Conservation (phyloP, 768 basidiomycete genomes). For the Suillus americanus region DNA sequence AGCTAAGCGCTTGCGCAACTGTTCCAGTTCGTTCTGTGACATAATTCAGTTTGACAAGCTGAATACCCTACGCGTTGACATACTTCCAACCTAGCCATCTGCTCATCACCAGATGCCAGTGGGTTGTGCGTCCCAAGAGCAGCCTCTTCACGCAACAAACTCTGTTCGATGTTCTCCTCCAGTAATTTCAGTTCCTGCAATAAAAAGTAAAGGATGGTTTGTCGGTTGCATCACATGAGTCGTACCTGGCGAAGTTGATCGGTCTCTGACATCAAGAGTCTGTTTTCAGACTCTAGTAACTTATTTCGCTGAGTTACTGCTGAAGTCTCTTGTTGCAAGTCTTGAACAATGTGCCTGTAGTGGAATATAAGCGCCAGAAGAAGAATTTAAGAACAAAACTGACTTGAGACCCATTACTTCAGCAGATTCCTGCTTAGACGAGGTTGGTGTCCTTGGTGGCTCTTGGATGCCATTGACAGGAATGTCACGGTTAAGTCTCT, state of each 20-base stretch:
- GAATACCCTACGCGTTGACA: slow-evolving; percentile 11
- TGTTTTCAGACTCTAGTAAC: slow-evolving; percentile 77
- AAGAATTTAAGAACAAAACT: background rate
- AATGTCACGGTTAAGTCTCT: slow-evolving; percentile 60
- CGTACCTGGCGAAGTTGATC: slow-evolving; percentile 73
- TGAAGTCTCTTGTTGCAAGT: slow-evolving; percentile 80
- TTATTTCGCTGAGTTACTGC: slow-evolving; percentile 61
- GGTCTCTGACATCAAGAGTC: slow-evolving; percentile 50
- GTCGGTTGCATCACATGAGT: background rate
- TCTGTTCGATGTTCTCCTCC: slow-evolving; percentile 73
- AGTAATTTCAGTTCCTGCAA: slow-evolving; percentile 70
- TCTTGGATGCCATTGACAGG: slow-evolving; percentile 41
- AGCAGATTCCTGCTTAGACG: slow-evolving; percentile 52
- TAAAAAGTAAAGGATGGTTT: background rate
- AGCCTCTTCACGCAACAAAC: slow-evolving; percentile 51
- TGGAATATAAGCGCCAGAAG: slow-evolving; percentile 4
- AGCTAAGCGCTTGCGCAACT: slow-evolving; percentile 63
- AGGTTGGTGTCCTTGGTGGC: slow-evolving; percentile 31
- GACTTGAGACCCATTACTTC: slow-evolving; percentile 87
- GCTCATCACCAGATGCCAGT: slow-evolving; percentile 32
- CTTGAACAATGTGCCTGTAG: slow-evolving; percentile 79
- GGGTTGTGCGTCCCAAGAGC: slow-evolving; percentile 25
- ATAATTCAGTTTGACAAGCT: background rate
- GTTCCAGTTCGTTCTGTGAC: slow-evolving; percentile 62
- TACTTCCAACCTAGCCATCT: slow-evolving; percentile 55